Base-by-base conservation (phyloP, 2,329 filamentous ascomycete species). In the Ceratocystiopsis minuta region DNA sequence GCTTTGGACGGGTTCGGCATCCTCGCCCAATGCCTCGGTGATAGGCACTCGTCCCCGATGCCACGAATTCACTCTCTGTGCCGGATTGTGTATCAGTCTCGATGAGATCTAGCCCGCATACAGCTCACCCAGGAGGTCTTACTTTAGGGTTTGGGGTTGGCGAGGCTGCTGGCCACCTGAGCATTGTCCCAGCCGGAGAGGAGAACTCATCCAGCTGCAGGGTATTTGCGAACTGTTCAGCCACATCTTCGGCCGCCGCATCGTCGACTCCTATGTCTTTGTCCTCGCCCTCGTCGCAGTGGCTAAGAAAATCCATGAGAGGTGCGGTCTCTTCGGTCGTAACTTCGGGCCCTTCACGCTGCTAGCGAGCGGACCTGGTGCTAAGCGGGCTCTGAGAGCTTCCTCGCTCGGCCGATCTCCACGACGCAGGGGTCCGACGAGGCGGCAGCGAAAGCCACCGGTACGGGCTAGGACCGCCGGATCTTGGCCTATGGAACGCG, bases 401-500 rank as follows among this genome's bases (percentile, higher is more conserved):
- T 2, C 34, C 34, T 9, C 42, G 41, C 16, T 48, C 43, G n/a
- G 42, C 42, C 4, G 42, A 38, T n/a, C 18, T 20, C 46, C 44
- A 44, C 4, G 41, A 39, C 4, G 43, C 37, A 34, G 37, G 39
- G 17, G 46, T 39, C 38, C 46, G 36, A 11, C 44, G 44, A 3
- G 46, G 46, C 11, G 46, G 46, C 35, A 48, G n/a, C 10, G 46
- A 44, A 16, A 48, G 39, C 45, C 45, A 47, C 14, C 40, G 28
- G 12, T 28, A 17, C 28, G 38, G 15, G 16, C 15, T n/a, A 2
- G 16, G 16, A 34, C n/a, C 5, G 18, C 16, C 16, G 3, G 28
- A 16, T 28, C 9, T 28, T 2, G 24, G 24, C 24, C 24, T 6
- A 28, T 28, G 24, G 24, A 28, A 6, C 5, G 24, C 11, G 24